Percentiles rank a stretch among this genome's conserved stretches.
Evolutionary conservation across 139 green algal genomes (phyloP).

Genomic region (Coelastrella sp.): DNA sequence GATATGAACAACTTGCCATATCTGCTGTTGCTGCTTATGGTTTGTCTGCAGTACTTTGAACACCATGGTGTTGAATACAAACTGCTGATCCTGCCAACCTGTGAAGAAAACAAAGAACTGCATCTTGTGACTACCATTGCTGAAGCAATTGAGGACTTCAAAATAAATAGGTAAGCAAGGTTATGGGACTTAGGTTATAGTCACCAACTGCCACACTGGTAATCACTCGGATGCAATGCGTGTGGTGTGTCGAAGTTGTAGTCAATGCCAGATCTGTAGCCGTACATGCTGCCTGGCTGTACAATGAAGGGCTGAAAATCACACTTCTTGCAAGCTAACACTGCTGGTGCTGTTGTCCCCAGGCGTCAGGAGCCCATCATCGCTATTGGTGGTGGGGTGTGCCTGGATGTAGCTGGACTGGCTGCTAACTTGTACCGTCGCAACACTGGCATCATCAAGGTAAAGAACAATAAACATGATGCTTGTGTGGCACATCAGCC

Average conservation of each 20-base stretch:
- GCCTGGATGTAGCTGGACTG: conserved; percentile 61
- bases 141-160: conserved; percentile 59
- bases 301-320: no score
- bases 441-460: conserved; percentile 70
- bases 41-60: conserved; percentile 53
- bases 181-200: no score
- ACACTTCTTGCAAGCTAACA: no score
- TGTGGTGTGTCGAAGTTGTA: no score
- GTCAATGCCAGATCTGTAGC: no score
- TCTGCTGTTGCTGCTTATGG: conserved; percentile 1
- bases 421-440: conserved; percentile 66
- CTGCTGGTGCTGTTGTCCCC: neutral
- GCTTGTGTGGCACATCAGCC: no score
- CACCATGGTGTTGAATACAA: conserved; percentile 56
- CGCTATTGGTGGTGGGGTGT: conserved; percentile 69
- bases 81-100: conserved; percentile 58
- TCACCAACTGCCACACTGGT: no score
- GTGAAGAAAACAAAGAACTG: conserved; percentile 69
- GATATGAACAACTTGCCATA: no score
- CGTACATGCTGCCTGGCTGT: no score
- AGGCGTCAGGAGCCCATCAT: conserved; percentile 69
- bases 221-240: no score
- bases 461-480: neutral
- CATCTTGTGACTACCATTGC: conserved; percentile 61
- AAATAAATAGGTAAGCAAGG: conserved; percentile 50